These are phyloP conservation scores for Eutrema yunnanense DNA, from an alignment of 345 rosid species.

Conservation along the genomic window DNA sequence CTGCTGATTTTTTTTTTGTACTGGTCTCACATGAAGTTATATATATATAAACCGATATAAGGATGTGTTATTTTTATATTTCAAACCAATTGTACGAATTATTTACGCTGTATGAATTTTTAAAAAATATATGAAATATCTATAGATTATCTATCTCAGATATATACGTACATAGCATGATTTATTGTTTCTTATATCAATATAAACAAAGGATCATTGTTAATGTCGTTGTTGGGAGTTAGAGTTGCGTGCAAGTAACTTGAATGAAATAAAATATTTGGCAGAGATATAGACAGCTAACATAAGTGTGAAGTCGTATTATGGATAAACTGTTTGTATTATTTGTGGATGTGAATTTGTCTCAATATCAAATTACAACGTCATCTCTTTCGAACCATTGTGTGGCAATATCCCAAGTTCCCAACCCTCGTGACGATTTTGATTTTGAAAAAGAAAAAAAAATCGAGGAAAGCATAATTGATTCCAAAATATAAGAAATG, in stretches of 20 bases:
- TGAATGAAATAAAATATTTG: not conserved
- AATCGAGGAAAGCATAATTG: not conserved
- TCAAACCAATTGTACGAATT: not conserved
- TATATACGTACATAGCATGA: not conserved
- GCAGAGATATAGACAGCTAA: conserved; percentile 23
- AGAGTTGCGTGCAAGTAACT: conserved; percentile 28
- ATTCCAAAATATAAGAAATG: not conserved
- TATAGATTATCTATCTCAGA: not conserved
- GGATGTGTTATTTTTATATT: not conserved
- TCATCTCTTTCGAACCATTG: not conserved
- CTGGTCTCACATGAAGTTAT: not conserved
- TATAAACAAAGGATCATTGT: not conserved
- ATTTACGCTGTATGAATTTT: not conserved
- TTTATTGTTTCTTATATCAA: not conserved
- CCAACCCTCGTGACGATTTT: conserved; percentile 11
- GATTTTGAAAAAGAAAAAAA: not conserved
- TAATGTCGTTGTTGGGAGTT: conserved; percentile 13
- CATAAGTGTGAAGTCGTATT: conserved; percentile 5
- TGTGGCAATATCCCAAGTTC: conserved; percentile 14
- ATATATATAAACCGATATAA: not conserved
- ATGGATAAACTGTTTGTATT: not conserved
- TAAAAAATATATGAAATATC: not conserved
- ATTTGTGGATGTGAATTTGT: conserved; percentile 25
- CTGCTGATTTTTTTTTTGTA: not conserved
- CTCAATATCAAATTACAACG: not conserved